Evolutionary conservation across 345 rosid species (phyloP), one percentile per base, ranked within the genome.

Genomic region (Viola odorata): DNA sequence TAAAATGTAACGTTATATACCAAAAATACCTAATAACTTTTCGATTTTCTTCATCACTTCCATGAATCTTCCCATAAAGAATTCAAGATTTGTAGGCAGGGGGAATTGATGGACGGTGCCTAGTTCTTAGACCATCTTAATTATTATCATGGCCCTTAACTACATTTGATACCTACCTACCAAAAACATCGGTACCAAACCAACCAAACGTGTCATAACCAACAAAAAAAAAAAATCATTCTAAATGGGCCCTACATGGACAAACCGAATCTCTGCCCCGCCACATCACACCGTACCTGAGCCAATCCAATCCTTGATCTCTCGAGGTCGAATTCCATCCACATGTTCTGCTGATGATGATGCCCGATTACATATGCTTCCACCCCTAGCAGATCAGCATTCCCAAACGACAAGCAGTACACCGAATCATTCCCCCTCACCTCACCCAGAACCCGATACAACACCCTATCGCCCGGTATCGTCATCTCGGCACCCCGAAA

Each of bases 351-450:
- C 53, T 89, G 98, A 58, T 92, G 98, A 58, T 89, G 96, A 59
- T 92, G 96, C 0, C 98, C 98, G 53, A 89, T 85, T 71, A 92
- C 89, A 63, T 73, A 87, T 0, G 96, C 98, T 17, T 92, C 98
- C 64, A 89, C 80, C 0, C 94, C 98, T 36, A 92, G 64, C 37
- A 87, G 64, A 73, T 92, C 98, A 7, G 96, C 84, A 77, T 89
- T 92, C 37, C 98, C 98, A 50, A 92, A 89, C 3, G 91, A 82
- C 67, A 92, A 40, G 80, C 96, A 92, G 66, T 81, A 73, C 70
- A 92, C 86, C 10, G 84, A 74, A 81, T 92, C 89, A 40, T 53
- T 84, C 3, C 82, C 94, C 63, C 81, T 72, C 14, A 69, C 55
- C 47, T 82, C 77, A 42, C 82, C 86, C 32, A 88, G 86, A 3